phyloP scores from a whole-genome alignment of 768 basidiomycete genomes.

The Pleurotus tuber-regium region DNA sequence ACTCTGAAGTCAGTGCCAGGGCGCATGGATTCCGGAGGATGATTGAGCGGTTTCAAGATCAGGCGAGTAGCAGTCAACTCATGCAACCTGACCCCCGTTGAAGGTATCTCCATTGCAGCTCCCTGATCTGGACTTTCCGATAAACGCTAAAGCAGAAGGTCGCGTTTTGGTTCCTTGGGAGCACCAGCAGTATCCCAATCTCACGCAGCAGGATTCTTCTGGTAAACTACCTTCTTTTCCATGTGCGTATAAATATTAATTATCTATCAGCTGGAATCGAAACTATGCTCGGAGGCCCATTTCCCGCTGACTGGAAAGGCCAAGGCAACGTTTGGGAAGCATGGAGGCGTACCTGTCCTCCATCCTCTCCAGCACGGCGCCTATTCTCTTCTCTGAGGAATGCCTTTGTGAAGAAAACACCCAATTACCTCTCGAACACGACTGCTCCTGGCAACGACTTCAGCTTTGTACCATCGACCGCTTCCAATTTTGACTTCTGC shows the following conservation, averaged over 20 bases:
- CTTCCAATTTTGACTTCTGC: constrained; percentile 79
- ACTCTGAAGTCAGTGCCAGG: constrained; percentile 71
- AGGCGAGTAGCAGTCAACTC: constrained; percentile 36
- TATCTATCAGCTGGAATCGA: constrained; percentile 44
- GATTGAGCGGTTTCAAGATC: constrained; percentile 64
- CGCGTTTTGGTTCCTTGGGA: constrained; percentile 95
- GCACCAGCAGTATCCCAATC: constrained; percentile 67
- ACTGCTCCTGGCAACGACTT: constrained; percentile 51
- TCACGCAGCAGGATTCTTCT: constrained; percentile 51
- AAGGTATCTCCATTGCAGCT: no score
- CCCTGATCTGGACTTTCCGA: constrained; percentile 92
- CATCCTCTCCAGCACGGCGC: constrained; percentile 74
- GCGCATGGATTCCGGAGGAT: constrained; percentile 77
- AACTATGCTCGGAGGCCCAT: constrained; percentile 57
- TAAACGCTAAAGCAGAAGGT: constrained; percentile 93
- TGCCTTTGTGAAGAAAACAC: constrained; percentile 28
- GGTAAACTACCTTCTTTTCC: constrained; percentile 19
- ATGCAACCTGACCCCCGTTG: no score
- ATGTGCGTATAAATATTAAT: constrained; percentile 15
- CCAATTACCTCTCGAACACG: constrained; percentile 17
- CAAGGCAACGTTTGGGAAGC: constrained; percentile 92
- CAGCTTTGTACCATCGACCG: constrained; percentile 56
- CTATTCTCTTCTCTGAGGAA: constrained; percentile 77
- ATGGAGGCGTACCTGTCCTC: constrained; percentile 88
- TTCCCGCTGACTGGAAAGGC: constrained; percentile 82